Conservation (phyloP, 2,329 filamentous ascomycete species). For the Zymoseptoria brevis region DNA sequence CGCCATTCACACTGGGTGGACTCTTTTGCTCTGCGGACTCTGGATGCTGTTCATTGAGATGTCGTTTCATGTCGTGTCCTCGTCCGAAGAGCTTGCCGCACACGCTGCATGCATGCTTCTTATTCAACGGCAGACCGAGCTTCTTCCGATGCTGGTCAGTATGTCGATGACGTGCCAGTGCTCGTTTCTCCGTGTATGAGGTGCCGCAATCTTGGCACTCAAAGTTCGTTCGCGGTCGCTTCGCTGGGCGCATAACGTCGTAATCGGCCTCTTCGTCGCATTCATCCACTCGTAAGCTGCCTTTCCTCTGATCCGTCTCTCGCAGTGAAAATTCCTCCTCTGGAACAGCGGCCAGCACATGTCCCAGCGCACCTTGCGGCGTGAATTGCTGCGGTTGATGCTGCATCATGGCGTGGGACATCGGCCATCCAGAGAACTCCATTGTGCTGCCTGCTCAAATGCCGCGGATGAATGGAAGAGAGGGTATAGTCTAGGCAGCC, state of each 20-base stretch:
- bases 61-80: conserved; percentile 21
- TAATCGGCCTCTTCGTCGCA: conserved; percentile 3
- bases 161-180: conserved; percentile 21
- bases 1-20: conserved; percentile 2
- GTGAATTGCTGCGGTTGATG: neutral
- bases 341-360: neutral
- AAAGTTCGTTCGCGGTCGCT: conserved; percentile 9
- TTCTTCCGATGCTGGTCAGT: conserved; percentile 20
- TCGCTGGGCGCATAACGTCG: conserved; percentile 8
- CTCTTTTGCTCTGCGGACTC: conserved; percentile 1
- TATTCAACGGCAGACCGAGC: conserved; percentile 17
- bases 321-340: neutral
- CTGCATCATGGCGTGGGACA: neutral
- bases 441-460: neutral
- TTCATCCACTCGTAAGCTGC: neutral
- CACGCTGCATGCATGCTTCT: conserved; percentile 17
- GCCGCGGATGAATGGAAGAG: neutral
- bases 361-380: neutral
- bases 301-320: neutral
- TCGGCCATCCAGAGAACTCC: neutral
- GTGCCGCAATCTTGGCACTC: conserved; percentile 13
- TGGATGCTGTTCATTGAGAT: conserved; percentile 21
- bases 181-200: conserved; percentile 22
- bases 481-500: neutral
- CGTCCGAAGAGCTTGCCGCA: conserved; percentile 21